Evolutionary conservation across 192 early-diverging fungal species (phyloP).

Genomic region (Chytriomyces sp.): DNA sequence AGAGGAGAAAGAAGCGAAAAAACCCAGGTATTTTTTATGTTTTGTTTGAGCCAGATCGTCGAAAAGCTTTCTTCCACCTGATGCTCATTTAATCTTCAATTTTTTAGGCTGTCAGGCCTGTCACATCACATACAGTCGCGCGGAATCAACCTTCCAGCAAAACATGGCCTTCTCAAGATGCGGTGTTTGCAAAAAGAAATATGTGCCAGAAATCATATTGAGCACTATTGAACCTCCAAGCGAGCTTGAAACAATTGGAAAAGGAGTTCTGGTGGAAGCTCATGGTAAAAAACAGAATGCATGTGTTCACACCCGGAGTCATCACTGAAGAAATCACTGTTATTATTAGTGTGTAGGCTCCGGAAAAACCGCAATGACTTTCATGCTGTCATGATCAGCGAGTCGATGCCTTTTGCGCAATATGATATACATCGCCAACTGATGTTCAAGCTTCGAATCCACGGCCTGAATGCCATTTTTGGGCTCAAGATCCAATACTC

Average conservation of each 20-base stretch:
- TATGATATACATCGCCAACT: slow-evolving; percentile 85
- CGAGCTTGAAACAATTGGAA: slow-evolving; percentile 71
- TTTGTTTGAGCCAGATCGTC: no score
- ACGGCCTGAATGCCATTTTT: slow-evolving; percentile 80
- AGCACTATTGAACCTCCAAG: slow-evolving; percentile 75
- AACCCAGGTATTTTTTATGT: slow-evolving; percentile 29
- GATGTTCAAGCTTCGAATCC: slow-evolving; percentile 77
- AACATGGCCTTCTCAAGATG: slow-evolving; percentile 71
- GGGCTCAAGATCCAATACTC: slow-evolving; percentile 64
- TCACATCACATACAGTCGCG: slow-evolving; percentile 71
- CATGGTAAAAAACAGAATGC: slow-evolving; percentile 53
- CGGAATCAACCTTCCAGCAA: slow-evolving; percentile 67
- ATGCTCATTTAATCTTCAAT: slow-evolving; percentile 36
- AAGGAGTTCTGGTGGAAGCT: slow-evolving; percentile 73
- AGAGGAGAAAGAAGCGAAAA: slow-evolving; percentile 25
- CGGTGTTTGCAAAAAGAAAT: slow-evolving; percentile 70
- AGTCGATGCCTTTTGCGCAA: slow-evolving; percentile 80
- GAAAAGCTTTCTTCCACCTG: neutral
- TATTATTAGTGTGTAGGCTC: slow-evolving; percentile 52
- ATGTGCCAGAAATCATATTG: slow-evolving; percentile 77
- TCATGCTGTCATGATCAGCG: slow-evolving; percentile 71
- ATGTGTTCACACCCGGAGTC: neutral
- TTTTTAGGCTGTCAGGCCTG: slow-evolving; percentile 57
- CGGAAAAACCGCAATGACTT: slow-evolving; percentile 59
- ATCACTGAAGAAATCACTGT: neutral